Base-by-base conservation (phyloP, 495 filamentous ascomycete genomes). In the Cercophora samala region DNA sequence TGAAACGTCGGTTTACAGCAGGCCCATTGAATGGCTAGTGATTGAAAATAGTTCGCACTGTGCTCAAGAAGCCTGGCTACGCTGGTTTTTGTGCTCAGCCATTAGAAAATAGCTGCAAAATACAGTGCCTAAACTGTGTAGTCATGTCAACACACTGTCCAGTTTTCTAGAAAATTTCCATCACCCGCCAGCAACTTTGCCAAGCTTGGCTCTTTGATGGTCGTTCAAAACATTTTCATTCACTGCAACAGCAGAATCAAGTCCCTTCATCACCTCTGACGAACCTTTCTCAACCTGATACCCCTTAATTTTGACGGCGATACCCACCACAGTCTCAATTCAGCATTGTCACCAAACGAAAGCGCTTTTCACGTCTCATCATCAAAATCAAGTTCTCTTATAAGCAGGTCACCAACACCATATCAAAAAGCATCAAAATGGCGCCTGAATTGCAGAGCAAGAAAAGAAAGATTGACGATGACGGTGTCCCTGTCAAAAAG, bases 391-490 rank as follows among this genome's bases (percentile, higher is more conserved):
- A 46, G 37, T 46, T 26, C 26, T 60, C 26, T 18, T 60, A 60
- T 25, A 60, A 60, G 58, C 58, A 13, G 58, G 58, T 60, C 24
- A 54, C 18, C 51, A 60, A 32, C 25, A 64, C 19, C 42, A 18
- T 11, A 9, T 11, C 37, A 8, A 13, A 17, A 46, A 1, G 2
- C 37, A 11, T 17, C 62, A 64, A 54, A 60, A 75, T 72, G 70
- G 51, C 68, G 6, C 56, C 60, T 32, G 64, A 69, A 25, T 58
- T 58, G 9, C 76, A 74, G 25, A 66, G 72, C 46, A 82, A 77
- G 66, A 83, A 83, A 66, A 70, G 81, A 63, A 68, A 68, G 46
- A 64, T 74, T 11, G 69, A 75, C 0, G 77, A 80, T 32, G 79
- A 80, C 17, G 37, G 37, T 17, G 73, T 64, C 25, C 64, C 75